These are phyloP conservation scores for Tetrastigma voinierianum DNA, from an alignment of 164 flowering plant genomes.

Conservation along the genomic window DNA sequence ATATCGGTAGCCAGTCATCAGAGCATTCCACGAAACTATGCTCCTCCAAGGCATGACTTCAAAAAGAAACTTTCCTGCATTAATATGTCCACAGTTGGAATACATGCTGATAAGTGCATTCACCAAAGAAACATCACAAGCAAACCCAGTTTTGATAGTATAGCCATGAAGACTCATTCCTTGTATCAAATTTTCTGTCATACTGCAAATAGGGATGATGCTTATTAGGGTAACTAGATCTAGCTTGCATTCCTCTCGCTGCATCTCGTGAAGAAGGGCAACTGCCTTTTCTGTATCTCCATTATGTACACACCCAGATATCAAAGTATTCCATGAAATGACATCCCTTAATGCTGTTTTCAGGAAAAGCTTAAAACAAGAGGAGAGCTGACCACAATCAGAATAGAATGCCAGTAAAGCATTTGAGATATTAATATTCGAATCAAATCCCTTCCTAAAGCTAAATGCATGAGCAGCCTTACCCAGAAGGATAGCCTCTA, in stretches of 20 bases:
- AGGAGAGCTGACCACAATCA: constrained; percentile 25
- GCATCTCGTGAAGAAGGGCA: constrained; percentile 40
- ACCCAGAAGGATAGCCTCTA: constrained; percentile 33
- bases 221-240: constrained; percentile 53
- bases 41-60: constrained; percentile 36
- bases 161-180: constrained; percentile 51
- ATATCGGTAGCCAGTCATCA: constrained; percentile 46
- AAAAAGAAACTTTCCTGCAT: constrained; percentile 39
- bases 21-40: constrained; percentile 65
- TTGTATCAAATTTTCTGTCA: constrained; percentile 19
- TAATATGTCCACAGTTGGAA: constrained; percentile 40
- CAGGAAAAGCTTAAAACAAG: constrained; percentile 33
- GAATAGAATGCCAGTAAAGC: constrained; percentile 51
- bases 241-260: constrained; percentile 27
- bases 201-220: constrained; percentile 37
- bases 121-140: constrained; percentile 31
- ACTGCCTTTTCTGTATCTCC: constrained; percentile 25
- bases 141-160: constrained; percentile 37
- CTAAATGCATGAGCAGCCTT: constrained; percentile 51
- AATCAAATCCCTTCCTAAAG: constrained; percentile 31
- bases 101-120: constrained; percentile 69
- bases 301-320: constrained; percentile 39
- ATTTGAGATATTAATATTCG: constrained; percentile 38
- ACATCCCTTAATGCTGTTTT: constrained; percentile 33
- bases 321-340: constrained; percentile 60